Conservation (phyloP, 257 asterid species). For the Nicotiana noctiflora region DNA sequence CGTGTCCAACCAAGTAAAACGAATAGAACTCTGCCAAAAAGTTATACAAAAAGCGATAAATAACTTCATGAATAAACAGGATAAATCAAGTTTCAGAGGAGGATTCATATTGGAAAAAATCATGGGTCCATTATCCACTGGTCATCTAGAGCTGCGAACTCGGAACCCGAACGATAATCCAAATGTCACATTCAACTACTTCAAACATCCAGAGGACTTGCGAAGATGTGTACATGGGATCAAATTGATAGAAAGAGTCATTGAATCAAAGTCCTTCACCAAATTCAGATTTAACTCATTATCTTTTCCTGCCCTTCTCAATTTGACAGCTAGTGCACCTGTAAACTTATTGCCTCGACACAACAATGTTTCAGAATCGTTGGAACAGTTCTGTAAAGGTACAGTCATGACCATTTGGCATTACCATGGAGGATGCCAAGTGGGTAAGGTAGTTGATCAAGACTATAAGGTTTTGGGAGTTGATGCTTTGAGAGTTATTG, state of each 20-base stretch:
- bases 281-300: conserved; percentile 36
- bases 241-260: conserved; percentile 41
- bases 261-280: conserved; percentile 54
- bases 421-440: conserved; percentile 83
- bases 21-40: conserved; percentile 48
- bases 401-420: conserved; percentile 95
- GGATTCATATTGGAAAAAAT: conserved; percentile 78
- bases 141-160: conserved; percentile 44
- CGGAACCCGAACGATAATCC: conserved; percentile 61
- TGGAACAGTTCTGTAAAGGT: conserved; percentile 79
- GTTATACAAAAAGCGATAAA: conserved; percentile 51
- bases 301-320: conserved; percentile 43
- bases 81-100: conserved; percentile 41
- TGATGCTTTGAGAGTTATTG: conserved; percentile 56
- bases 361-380: conserved; percentile 41
- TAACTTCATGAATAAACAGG: conserved; percentile 37
- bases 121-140: conserved; percentile 69
- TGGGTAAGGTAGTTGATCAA: conserved; percentile 52
- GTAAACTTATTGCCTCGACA: conserved; percentile 64
- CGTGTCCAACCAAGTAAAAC: conserved; percentile 16
- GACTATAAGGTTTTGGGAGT: conserved; percentile 57
- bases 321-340: conserved; percentile 61
- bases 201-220: conserved; percentile 51
- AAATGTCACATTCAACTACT: conserved; percentile 68
- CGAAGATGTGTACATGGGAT: conserved; percentile 61